phyloP scores from a whole-genome alignment of 148 eudicot species.

The Cornus suecica region DNA sequence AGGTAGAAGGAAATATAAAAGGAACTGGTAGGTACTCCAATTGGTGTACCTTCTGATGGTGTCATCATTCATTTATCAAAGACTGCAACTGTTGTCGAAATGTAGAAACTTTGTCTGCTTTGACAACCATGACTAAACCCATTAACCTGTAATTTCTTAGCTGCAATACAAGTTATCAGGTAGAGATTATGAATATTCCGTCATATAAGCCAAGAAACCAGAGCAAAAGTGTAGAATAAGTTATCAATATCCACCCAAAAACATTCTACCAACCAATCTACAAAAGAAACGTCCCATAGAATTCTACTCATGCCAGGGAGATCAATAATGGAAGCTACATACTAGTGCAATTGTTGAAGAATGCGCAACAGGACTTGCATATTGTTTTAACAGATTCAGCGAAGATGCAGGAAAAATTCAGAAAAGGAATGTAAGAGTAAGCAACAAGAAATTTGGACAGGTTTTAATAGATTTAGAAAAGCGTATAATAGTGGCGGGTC shows the following conservation, averaged over 20 bases:
- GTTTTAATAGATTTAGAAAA: too few relatives aligned
- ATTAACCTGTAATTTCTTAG: slow-evolving; percentile 54
- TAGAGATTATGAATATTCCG: not conserved
- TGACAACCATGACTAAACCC: slow-evolving; percentile 84
- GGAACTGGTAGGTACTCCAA: not conserved
- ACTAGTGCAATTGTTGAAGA: too few relatives aligned
- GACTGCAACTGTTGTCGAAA: slow-evolving; percentile 61
- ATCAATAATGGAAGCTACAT: too few relatives aligned
- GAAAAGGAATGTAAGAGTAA: too few relatives aligned
- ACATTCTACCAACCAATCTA: not conserved
- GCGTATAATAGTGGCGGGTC: too few relatives aligned
- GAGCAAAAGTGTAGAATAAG: not conserved
- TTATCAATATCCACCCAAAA: not conserved
- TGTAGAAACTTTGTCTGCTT: slow-evolving; percentile 50
- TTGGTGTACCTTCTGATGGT: not conserved
- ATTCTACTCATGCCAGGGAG: too few relatives aligned
- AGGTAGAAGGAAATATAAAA: not conserved
- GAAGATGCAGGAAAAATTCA: too few relatives aligned
- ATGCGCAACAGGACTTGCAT: too few relatives aligned
- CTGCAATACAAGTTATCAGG: slow-evolving; percentile 39
- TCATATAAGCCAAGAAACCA: not conserved
- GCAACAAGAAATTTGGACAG: too few relatives aligned
- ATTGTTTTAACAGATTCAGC: too few relatives aligned
- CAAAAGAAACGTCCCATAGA: too few relatives aligned
- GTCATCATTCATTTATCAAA: slow-evolving; percentile 55